Evolutionary conservation across 441 rosid species (phyloP).

Genomic region (Viola pubescens): DNA sequence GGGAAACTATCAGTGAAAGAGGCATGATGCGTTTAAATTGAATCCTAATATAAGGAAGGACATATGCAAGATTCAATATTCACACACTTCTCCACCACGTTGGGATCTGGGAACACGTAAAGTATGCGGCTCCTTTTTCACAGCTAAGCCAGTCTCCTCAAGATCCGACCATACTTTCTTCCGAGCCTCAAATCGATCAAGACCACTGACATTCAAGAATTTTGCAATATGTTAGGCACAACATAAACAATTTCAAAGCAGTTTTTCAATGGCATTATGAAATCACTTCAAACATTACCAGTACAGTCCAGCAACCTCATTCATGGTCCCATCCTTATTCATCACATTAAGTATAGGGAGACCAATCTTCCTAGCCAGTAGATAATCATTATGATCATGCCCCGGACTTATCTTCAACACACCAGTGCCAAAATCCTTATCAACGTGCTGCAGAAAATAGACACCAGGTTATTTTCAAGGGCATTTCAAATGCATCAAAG

Average conservation of each 20-base stretch:
- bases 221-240: conserved; percentile 16
- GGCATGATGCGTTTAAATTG: conserved; percentile 5
- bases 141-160: conserved; percentile 88
- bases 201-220: conserved; percentile 49
- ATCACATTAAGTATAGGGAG: conserved; percentile 93
- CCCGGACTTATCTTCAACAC: conserved; percentile 99
- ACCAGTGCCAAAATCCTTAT: conserved; percentile 98
- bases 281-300: conserved; percentile 37
- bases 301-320: conserved; percentile 90
- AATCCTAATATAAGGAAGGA: conserved; percentile 11
- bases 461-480: conserved; percentile 10
- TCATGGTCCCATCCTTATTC: conserved; percentile 95
- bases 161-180: conserved; percentile 93
- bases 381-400: conserved; percentile 95
- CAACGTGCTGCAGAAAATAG: conserved; percentile 64
- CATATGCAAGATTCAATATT: conserved; percentile 14
- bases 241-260: conserved; percentile 9
- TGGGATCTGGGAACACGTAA: conserved; percentile 86
- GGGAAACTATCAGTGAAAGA: conserved; percentile 6
- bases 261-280: conserved; percentile 12
- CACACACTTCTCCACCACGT: conserved; percentile 92
- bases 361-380: conserved; percentile 94
- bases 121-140: conserved; percentile 73
- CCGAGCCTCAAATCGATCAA: conserved; percentile 86
- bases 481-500: conserved; percentile 5